phyloP scores from a whole-genome alignment of 176 grass and related monocot species.

The Musa schizocarpa region DNA sequence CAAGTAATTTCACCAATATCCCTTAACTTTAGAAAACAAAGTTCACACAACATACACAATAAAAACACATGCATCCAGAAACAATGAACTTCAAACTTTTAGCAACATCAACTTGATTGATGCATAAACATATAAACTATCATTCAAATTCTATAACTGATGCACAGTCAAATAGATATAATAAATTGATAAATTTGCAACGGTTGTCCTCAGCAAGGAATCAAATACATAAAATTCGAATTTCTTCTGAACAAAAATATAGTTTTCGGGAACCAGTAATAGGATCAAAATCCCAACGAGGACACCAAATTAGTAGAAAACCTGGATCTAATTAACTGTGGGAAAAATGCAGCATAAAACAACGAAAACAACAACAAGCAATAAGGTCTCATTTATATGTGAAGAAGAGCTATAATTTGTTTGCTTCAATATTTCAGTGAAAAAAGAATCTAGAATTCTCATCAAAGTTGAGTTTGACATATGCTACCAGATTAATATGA shows the following conservation, averaged over 20 bases:
- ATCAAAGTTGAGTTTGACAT: background rate
- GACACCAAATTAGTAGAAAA: background rate
- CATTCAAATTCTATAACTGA: background rate
- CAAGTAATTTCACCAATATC: background rate
- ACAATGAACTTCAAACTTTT: background rate
- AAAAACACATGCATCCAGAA: background rate
- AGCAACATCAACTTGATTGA: background rate
- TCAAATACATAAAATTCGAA: background rate
- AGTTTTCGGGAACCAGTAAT: background rate
- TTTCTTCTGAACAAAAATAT: background rate
- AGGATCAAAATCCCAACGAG: background rate
- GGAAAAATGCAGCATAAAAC: background rate
- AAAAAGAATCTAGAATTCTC: background rate
- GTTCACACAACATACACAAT: background rate
- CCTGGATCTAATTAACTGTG: background rate
- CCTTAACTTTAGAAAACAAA: background rate
- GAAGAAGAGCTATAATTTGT: too few species aligned
- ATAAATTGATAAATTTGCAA: background rate
- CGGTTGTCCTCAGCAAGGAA: background rate
- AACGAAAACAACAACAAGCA: background rate
- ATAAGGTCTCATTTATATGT: too few species aligned
- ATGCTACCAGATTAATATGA: background rate
- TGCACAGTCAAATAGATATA: background rate
- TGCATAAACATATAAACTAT: too few species aligned
- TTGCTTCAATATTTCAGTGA: too few species aligned